These are phyloP conservation scores for Stephania japonica DNA, from an alignment of 164 flowering plant genomes.

Conservation along the genomic window DNA sequence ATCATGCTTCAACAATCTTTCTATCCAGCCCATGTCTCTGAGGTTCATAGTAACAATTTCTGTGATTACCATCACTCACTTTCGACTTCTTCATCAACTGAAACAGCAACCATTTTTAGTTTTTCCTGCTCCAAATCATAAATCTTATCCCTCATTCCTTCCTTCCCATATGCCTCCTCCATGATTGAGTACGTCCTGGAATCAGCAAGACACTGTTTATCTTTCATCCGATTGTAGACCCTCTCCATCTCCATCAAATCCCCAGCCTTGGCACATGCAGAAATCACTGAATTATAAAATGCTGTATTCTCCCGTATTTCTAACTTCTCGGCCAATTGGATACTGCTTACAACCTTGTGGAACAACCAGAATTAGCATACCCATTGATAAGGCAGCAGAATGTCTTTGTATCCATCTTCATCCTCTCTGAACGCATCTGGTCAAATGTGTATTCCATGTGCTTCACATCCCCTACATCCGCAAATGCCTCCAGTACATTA, in stretches of 20 bases:
- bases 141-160: constrained; percentile 78
- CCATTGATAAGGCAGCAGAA: constrained; percentile 86
- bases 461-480: constrained; percentile 83
- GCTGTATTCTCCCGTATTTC: constrained; percentile 74
- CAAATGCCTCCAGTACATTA: constrained; percentile 87
- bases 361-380: constrained; percentile 81
- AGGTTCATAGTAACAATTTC: background rate
- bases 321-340: constrained; percentile 73
- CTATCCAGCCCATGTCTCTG: background rate
- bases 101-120: constrained; percentile 17
- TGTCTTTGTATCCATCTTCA: constrained; percentile 83
- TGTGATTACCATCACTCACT: constrained; percentile 14
- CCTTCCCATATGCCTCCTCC: constrained; percentile 74
- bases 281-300: constrained; percentile 72
- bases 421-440: constrained; percentile 92
- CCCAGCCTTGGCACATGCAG: constrained; percentile 85
- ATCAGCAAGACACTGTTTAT: constrained; percentile 49
- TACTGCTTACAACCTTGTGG: constrained; percentile 70
- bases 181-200: constrained; percentile 51
- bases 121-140: constrained; percentile 72
- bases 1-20: background rate
- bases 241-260: constrained; percentile 96
- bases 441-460: constrained; percentile 89
- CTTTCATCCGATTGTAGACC: constrained; percentile 75
- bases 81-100: constrained; percentile 15